These are phyloP conservation scores for Suillus spraguei DNA, from an alignment of 768 basidiomycete species.

Conservation along the genomic window DNA sequence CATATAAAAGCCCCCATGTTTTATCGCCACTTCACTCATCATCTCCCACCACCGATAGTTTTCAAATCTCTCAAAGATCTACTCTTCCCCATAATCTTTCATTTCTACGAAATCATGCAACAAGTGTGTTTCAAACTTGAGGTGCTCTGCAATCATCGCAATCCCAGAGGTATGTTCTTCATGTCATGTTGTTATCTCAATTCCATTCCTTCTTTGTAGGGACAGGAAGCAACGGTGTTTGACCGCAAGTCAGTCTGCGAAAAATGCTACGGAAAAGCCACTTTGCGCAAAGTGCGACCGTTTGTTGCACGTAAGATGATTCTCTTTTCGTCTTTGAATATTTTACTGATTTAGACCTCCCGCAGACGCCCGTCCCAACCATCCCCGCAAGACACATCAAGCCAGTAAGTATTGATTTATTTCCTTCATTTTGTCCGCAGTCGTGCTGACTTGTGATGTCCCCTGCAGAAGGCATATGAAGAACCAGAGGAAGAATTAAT, in stretches of 20 bases:
- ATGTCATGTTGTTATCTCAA: background rate
- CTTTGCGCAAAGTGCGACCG: background rate
- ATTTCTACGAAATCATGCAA: background rate
- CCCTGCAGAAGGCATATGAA: background rate
- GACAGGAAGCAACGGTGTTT: background rate
- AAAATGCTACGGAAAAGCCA: background rate
- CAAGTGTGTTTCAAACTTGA: background rate
- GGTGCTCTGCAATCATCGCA: background rate
- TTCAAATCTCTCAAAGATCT: background rate
- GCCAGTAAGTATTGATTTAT: background rate
- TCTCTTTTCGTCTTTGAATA: background rate
- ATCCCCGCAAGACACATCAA: background rate
- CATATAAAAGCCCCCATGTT: background rate
- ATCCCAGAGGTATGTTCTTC: background rate
- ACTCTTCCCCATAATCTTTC: background rate
- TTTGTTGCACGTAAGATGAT: background rate
- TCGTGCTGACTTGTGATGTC: background rate
- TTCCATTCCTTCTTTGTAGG: background rate
- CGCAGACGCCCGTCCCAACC: background rate
- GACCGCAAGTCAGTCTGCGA: background rate
- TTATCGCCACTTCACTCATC: background rate
- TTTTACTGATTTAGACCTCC: background rate
- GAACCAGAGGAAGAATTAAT: background rate
- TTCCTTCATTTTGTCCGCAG: background rate
- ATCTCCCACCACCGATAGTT: background rate